Evolutionary conservation across 106 monocot species (phyloP), one percentile per base, ranked within the genome.

Genomic region (Narthecium ossifragum): DNA sequence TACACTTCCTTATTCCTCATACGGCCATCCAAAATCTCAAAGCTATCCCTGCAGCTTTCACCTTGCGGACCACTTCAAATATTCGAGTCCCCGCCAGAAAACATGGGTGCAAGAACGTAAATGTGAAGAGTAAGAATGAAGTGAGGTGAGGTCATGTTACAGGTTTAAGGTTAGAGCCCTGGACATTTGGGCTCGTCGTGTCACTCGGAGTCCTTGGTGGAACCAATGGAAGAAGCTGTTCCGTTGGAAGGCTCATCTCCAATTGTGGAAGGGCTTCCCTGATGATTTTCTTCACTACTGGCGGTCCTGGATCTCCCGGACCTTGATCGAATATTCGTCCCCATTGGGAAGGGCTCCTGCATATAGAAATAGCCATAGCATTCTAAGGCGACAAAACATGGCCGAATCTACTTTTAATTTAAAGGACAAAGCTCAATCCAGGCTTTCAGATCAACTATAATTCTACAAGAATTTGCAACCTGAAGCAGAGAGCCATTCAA

Each of bases 271-370:
- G 63, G 34, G 26, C 56, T 64, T 6, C 31, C 69, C 50, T 61
- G 66, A 22, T 53, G 59, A 54, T 46, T 34, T 3, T 68, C 75
- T 39, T 69, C 75, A 32, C 47, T 57, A 33, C 29, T 56, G 13
- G 21, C 8, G 9, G 46, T 36, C 48, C 61, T 66, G 1, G 46
- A 25, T 49, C 70, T 65, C 3, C 77, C 77, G 6, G 71, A 52
- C 54, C 77, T 65, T 5, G 71, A 65, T 18, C 71, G 51, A 61
- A 77, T 61, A 31, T 71, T 71, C 20, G 40, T 20, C 10, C 77
- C 77, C 51, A 71, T 33, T 4, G 77, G 77, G 30, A 77, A 77
- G 15, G 77, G 77, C 13, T 77, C 77, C 77, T 77, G 53, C 68
- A 55, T 24, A 5, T 48, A 55, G 9, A 49, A 36, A 62, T 22